Evolutionary conservation across 2,329 filamentous ascomycete species (phyloP).

Genomic region (Ploettnerulaceae sp.): DNA sequence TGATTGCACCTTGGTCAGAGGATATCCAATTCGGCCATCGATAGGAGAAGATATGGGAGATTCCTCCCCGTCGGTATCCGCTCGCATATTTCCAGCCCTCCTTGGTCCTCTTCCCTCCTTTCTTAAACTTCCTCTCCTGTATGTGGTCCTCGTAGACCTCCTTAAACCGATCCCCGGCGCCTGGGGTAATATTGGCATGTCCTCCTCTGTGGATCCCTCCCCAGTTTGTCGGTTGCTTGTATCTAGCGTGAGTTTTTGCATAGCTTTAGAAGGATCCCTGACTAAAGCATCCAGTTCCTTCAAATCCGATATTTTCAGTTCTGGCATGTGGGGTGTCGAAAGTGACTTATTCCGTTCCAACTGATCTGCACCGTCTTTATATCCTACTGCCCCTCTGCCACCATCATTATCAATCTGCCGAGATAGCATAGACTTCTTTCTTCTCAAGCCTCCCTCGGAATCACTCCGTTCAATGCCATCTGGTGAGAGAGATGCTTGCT

Average conservation of each 20-base stretch:
- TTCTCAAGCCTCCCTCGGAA: conserved; percentile 57
- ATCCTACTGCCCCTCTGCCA: conserved; percentile 54
- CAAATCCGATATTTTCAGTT: conserved; percentile 57
- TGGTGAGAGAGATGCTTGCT: conserved; percentile 58
- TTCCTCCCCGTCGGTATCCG: conserved; percentile 52
- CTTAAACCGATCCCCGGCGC: conserved; percentile 74
- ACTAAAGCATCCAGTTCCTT: conserved; percentile 74
- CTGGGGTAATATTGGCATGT: conserved; percentile 81
- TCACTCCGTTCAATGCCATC: conserved; percentile 48
- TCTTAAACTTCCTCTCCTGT: conserved; percentile 79
- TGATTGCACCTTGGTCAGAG: conserved; percentile 60
- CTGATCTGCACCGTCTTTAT: conserved; percentile 78
- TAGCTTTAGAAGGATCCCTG: conserved; percentile 68
- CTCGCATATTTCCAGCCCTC: conserved; percentile 54
- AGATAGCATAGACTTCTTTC: conserved; percentile 95
- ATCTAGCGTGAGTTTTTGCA: conserved; percentile 57
- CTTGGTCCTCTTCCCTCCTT: conserved; percentile 72
- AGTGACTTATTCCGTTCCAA: conserved; percentile 69
- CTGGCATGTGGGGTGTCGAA: conserved; percentile 43
- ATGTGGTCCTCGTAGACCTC: conserved; percentile 86
- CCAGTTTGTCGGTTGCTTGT: conserved; percentile 26
- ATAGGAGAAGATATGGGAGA: conserved; percentile 44
- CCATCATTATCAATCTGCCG: conserved; percentile 76
- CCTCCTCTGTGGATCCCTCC: conserved; percentile 46
- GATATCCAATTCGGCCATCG: conserved; percentile 38